Evolutionary conservation across 83 land plant genomes (phyloP).

Genomic region (Diphasiastrum complanatum): DNA sequence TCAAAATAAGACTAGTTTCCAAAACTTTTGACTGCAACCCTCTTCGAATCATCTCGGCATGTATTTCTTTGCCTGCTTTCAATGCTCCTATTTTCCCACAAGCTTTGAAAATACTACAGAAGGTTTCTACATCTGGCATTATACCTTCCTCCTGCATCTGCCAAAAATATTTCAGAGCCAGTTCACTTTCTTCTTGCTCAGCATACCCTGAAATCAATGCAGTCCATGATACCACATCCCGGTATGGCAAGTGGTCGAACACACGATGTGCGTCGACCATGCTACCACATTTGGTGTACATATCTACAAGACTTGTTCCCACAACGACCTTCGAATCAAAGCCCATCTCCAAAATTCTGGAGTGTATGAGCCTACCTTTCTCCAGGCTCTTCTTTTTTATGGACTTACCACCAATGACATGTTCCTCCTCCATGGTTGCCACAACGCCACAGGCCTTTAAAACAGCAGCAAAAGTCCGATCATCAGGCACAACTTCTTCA

Average conservation of each 20-base stretch:
- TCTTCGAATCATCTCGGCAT: too few species aligned
- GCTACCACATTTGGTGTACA: not conserved
- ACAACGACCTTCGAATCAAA: not conserved
- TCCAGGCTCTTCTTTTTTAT: too few species aligned
- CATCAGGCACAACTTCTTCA: too few species aligned
- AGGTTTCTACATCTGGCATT: conserved; percentile 1
- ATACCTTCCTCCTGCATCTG: conserved; percentile 5
- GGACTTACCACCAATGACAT: too few species aligned
- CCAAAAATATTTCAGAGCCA: not conserved
- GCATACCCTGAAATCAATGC: not conserved
- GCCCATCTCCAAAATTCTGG: not conserved
- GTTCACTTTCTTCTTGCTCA: too few species aligned
- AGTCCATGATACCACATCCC: conserved; percentile 1
- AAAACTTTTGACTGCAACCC: too few species aligned
- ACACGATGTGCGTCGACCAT: not conserved
- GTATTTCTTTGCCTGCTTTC: too few species aligned
- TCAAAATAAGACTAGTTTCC: too few species aligned
- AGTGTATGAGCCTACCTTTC: not conserved
- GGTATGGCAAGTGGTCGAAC: not conserved
- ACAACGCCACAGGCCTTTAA: too few species aligned
- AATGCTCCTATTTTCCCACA: too few species aligned
- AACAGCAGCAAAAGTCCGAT: too few species aligned
- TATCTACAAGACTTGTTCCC: not conserved
- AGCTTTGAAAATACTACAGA: not conserved
- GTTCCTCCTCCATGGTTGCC: too few species aligned